Evolutionary conservation across 2,329 filamentous ascomycete species (phyloP).

Genomic region (Escovopsis sp.): DNA sequence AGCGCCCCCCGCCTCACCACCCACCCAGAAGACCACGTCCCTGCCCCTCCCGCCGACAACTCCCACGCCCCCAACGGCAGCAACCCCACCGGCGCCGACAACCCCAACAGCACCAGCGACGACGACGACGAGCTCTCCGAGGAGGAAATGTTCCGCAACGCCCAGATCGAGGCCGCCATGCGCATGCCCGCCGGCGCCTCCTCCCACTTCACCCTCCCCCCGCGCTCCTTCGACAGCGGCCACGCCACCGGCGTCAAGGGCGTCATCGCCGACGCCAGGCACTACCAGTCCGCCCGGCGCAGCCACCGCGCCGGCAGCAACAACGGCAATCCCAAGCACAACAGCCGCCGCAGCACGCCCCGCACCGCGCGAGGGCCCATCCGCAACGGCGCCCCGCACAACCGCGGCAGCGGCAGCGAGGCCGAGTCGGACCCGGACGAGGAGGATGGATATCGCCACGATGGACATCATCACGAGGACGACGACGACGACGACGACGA

Average conservation of each 20-base stretch:
- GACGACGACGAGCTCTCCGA: conserved; percentile 42
- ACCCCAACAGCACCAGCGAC: conserved; percentile 22
- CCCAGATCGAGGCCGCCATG: conserved; percentile 48
- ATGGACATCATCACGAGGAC: conserved; percentile 14
- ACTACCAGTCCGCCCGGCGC: conserved; percentile 53
- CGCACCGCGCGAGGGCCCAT: conserved; percentile 9
- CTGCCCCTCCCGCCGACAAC: no score
- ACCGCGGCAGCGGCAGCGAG: conserved; percentile 19
- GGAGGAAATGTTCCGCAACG: conserved; percentile 36
- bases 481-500: conserved; percentile 32
- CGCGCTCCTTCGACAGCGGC: conserved; percentile 47
- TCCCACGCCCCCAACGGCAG: no score
- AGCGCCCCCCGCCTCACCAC: conserved; percentile 29
- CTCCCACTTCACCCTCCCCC: conserved; percentile 42
- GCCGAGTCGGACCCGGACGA: conserved; percentile 32
- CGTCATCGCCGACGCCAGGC: conserved; percentile 70
- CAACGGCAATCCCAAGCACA: no score
- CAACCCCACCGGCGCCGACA: no score
- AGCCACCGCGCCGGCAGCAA: conserved; percentile 38
- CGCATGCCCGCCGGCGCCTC: conserved; percentile 40
- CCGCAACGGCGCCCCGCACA: no score
- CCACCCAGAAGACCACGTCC: conserved; percentile 38
- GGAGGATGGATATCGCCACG: conserved; percentile 19
- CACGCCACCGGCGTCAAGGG: conserved; percentile 72
- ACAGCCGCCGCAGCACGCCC: conserved; percentile 41